phyloP scores from a whole-genome alignment of 2,329 filamentous ascomycete species.

The Juglanconis oblonga region DNA sequence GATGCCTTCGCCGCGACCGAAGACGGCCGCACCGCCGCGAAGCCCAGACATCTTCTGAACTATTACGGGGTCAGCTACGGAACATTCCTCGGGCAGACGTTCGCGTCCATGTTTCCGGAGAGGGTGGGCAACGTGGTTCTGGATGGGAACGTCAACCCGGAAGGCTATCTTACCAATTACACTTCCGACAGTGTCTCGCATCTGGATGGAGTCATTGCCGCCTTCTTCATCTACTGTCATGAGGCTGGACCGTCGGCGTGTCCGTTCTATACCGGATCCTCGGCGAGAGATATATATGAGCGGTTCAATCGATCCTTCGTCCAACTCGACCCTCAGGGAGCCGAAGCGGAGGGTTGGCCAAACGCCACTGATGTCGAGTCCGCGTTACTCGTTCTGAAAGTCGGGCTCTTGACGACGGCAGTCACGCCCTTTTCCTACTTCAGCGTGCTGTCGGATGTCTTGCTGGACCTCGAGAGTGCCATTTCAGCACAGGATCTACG shows the following conservation, averaged over 20 bases:
- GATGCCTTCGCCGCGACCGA: slow-evolving; percentile 12
- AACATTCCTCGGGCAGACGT: slow-evolving; percentile 38
- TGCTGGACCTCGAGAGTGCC: not conserved
- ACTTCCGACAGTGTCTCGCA: slow-evolving; percentile 39
- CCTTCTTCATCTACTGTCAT: slow-evolving; percentile 43
- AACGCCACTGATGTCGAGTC: slow-evolving; percentile 20
- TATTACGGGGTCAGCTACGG: slow-evolving; percentile 49
- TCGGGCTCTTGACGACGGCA: not conserved
- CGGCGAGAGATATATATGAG: slow-evolving; percentile 31
- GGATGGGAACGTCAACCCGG: slow-evolving; percentile 43
- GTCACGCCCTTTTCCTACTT: no score
- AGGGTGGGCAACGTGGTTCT: slow-evolving; percentile 35
- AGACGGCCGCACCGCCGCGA: slow-evolving; percentile 11
- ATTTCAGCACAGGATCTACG: not conserved
- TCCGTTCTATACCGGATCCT: slow-evolving; percentile 32
- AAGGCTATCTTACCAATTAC: slow-evolving; percentile 32
- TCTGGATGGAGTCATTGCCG: slow-evolving; percentile 38
- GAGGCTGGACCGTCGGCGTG: slow-evolving; percentile 36
- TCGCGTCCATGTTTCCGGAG: slow-evolving; percentile 37
- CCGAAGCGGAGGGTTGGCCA: slow-evolving; percentile 18
- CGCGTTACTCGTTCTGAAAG: slow-evolving; percentile 13
- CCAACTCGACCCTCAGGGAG: slow-evolving; percentile 19
- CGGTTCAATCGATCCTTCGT: slow-evolving; percentile 21
- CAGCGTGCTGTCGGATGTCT: not conserved
- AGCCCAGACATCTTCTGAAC: slow-evolving; percentile 27